phyloP scores from a whole-genome alignment of 148 eudicot species.

The Euryodendron excelsum region DNA sequence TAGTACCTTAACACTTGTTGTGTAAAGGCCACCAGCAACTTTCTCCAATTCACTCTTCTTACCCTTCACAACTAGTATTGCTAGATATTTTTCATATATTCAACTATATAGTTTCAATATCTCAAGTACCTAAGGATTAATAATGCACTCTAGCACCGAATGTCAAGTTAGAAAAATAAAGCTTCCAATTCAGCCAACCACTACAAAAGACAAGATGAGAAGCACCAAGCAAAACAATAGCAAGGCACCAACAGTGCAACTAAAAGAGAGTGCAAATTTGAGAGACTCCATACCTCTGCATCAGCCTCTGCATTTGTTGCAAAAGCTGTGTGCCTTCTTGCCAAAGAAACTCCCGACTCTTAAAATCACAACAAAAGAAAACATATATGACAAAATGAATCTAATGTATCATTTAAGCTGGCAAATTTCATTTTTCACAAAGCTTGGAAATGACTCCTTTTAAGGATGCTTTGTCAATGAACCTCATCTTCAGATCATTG shows the following conservation, averaged over 20 bases:
- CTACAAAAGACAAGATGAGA: too few species aligned
- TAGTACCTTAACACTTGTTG: constrained; percentile 80
- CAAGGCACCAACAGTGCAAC: not conserved
- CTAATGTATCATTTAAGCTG: too few species aligned
- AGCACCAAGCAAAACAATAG: too few species aligned
- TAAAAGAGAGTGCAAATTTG: not conserved
- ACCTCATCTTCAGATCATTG: too few species aligned
- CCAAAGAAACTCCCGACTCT: constrained; percentile 98
- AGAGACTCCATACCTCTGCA: constrained; percentile 54
- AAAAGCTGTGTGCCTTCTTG: constrained; percentile 96
- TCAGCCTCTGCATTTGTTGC: constrained; percentile 91
- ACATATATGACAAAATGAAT: not conserved
- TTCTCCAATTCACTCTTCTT: constrained; percentile 90
- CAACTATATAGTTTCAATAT: constrained; percentile 70
- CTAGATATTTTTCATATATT: constrained; percentile 83
- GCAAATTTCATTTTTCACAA: too few species aligned
- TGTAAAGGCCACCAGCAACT: constrained; percentile 94
- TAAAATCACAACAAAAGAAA: constrained; percentile 24
- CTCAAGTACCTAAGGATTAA: constrained; percentile 48
- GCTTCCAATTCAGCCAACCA: too few species aligned
- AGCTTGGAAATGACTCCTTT: too few species aligned
- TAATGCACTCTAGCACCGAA: too few species aligned
- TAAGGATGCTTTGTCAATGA: too few species aligned
- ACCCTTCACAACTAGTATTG: constrained; percentile 87
- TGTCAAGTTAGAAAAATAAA: too few species aligned